Evolutionary conservation across 108 stramenopile genomes (phyloP), one percentile per base, ranked within the genome.

Genomic region (Pseudonitzschia multiseries): DNA sequence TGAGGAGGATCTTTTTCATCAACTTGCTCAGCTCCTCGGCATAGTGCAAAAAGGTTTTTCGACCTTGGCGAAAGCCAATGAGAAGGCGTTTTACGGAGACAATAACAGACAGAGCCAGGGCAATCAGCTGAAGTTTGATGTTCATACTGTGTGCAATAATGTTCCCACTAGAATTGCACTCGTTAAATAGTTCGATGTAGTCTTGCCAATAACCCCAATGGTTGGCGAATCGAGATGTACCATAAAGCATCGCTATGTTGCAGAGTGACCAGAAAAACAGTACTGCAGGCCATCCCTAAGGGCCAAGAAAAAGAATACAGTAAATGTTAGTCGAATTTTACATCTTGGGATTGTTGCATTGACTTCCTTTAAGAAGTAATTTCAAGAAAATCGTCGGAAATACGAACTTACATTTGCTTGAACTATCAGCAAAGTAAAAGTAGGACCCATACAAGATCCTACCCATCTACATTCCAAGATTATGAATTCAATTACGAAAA

Each of bases 61-160:
- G 70, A 42, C 88, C 88, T 21, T 86, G 77, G 26, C 80, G 81
- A 15, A 86, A 57, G 24, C 84, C 82, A 32, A 89, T 66, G 69
- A 77, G 71, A 31, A 90, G 68, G 63, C 93, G 75, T 66, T 94
- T 94, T 4, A 87, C 21, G 2, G 88, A 65, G 15, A 88, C 87
- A 29, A 80, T 71, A 36, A 80, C 15, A 0, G 71, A 57, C 4
- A 86, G 20, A 9, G 78, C 85, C 44, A 88, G 71, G 57, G 81
- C 79, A 3, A 82, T 20, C n/a, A 84, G 54, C 21, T 86, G 50
- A 29, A 89, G 33, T 20, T 63, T 28, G n/a, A 60, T n/a, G 50
- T 82, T 60, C 28, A 61, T 22, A 13, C n/a, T 13, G 31, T 28
- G 48, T 8, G 65, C 26, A 28, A 65, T 43, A 12, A 86, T 54